A percentile compares a stretch with the other conserved stretches of the same genome.
phyloP scores from a whole-genome alignment of 129 eudicot genomes.

The Mikania micrantha region DNA sequence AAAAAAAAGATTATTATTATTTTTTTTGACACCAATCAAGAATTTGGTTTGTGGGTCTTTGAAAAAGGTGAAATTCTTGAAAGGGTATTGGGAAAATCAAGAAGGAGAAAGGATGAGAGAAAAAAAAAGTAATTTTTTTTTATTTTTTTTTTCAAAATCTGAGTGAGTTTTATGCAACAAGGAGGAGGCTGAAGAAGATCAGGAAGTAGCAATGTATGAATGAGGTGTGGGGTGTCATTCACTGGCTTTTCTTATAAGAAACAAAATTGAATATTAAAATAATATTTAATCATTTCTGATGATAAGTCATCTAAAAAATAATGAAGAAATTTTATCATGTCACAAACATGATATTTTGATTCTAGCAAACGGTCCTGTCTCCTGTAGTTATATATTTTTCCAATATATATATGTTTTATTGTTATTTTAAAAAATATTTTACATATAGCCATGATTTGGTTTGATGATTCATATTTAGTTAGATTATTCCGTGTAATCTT shows the following conservation, averaged over 20 bases:
- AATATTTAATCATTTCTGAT: neutral
- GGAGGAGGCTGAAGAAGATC: constrained; percentile 4
- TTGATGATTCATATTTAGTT: too few species aligned
- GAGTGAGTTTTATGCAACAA: constrained; percentile 29
- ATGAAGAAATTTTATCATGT: too few species aligned
- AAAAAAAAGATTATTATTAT: neutral
- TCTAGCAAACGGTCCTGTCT: too few species aligned
- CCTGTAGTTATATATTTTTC: too few species aligned
- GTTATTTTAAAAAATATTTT: too few species aligned
- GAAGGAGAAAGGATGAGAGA: constrained; percentile 9
- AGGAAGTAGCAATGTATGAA: constrained; percentile 28
- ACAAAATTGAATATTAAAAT: constrained; percentile 9
- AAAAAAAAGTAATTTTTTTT: neutral
- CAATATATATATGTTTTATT: too few species aligned
- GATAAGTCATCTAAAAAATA: neutral
- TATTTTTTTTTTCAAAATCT: constrained; percentile 16
- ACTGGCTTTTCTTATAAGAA: constrained; percentile 31
- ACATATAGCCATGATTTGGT: too few species aligned
- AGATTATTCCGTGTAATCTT: too few species aligned
- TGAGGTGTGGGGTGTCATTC: constrained; percentile 37
- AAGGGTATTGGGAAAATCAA: neutral
- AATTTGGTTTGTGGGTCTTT: constrained; percentile 2
- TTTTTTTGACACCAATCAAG: constrained; percentile 24
- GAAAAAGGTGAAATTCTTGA: neutral
- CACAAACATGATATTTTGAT: too few species aligned